Percentiles rank a stretch among this genome's conserved stretches.
Conservation (phyloP, 306 rosid species). For the Quercus robur region DNA sequence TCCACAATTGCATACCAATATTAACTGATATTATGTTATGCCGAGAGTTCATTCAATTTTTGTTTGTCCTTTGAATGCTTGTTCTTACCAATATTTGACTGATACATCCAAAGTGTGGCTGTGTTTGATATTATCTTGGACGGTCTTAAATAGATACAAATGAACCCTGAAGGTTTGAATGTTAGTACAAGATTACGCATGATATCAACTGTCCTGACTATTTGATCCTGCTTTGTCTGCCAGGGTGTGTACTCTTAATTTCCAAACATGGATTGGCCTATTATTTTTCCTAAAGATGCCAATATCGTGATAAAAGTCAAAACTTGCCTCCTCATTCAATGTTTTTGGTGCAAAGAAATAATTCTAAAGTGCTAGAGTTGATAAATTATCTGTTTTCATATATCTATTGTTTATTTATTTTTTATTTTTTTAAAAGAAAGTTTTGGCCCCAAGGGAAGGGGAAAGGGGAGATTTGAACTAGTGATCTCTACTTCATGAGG, state of each 20-base stretch:
- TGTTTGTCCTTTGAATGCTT: not conserved
- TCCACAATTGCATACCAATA: not conserved
- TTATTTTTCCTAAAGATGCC: not conserved
- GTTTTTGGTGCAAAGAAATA: not conserved
- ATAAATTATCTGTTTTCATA: not conserved
- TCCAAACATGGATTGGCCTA: not conserved
- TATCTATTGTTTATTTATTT: too few relatives aligned
- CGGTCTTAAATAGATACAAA: not conserved
- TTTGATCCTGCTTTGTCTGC: not conserved
- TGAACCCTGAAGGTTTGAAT: not conserved
- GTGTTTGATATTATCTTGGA: not conserved
- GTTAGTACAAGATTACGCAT: not conserved
- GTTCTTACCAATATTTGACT: not conserved
- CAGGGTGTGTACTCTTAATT: not conserved
- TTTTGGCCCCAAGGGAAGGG: too few relatives aligned
- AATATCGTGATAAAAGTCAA: not conserved
- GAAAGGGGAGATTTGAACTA: too few relatives aligned
- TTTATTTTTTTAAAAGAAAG: too few relatives aligned
- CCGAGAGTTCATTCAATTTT: not conserved
- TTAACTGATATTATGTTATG: not conserved
- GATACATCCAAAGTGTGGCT: not conserved
- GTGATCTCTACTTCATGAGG: too few relatives aligned
- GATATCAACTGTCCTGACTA: not conserved
- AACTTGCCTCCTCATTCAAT: not conserved
- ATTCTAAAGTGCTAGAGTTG: not conserved